Evolutionary conservation across 495 filamentous ascomycete species (phyloP).

Genomic region (Thozetella sp.): DNA sequence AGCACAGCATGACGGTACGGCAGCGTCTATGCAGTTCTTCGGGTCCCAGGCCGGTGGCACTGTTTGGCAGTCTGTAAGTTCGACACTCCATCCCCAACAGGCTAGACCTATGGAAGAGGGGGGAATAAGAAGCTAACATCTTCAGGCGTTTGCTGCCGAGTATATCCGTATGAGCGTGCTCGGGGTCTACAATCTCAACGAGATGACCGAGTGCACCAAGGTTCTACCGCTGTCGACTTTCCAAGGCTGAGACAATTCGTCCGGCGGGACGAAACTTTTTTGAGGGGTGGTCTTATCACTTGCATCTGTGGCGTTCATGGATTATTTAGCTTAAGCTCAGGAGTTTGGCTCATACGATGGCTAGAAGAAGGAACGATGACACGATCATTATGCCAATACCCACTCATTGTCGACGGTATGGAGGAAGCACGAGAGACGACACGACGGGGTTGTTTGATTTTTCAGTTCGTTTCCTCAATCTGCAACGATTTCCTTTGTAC

Average conservation of each 20-base stretch:
- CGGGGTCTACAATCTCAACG: constrained; percentile 40
- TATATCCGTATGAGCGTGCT: constrained; percentile 40
- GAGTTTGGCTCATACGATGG: too few relatives aligned
- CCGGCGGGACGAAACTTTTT: not conserved
- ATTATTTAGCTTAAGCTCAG: too few relatives aligned
- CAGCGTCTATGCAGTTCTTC: constrained; percentile 26
- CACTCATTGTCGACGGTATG: too few relatives aligned
- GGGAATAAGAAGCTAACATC: not conserved
- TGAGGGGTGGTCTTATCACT: too few relatives aligned
- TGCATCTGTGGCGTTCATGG: too few relatives aligned
- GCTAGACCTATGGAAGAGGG: not conserved
- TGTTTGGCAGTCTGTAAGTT: constrained; percentile 29
- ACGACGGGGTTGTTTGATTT: too few relatives aligned
- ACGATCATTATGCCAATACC: not conserved
- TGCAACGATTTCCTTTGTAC: too few relatives aligned
- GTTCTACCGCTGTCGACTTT: constrained; percentile 24
- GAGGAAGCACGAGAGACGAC: too few relatives aligned
- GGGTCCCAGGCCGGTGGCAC: constrained; percentile 21
- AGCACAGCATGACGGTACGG: constrained; percentile 31
- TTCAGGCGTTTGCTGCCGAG: constrained; percentile 31
- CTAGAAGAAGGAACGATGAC: not conserved
- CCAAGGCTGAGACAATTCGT: not conserved
- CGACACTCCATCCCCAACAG: not conserved
- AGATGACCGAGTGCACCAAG: constrained; percentile 37
- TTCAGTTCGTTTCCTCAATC: too few relatives aligned